Evolutionary conservation across 2,329 filamentous ascomycete species (phyloP).

Genomic region (Talaromyces verruculosus): DNA sequence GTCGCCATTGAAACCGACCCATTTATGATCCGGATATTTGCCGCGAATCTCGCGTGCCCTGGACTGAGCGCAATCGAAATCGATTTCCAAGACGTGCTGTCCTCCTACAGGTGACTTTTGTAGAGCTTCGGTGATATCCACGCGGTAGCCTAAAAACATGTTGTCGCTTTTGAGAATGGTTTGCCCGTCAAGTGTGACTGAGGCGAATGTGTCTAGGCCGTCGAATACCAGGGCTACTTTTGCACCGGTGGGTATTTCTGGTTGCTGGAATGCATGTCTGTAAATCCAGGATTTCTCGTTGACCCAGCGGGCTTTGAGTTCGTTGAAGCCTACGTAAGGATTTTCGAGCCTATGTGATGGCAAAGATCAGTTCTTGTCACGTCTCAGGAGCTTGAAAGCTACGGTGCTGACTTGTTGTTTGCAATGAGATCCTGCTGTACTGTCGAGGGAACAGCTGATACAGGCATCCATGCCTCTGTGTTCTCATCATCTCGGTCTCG

Average conservation of each 20-base stretch:
- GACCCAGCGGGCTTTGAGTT: slow-evolving; percentile 34
- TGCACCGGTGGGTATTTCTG: slow-evolving; percentile 10
- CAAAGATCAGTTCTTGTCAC: neutral
- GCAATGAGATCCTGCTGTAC: slow-evolving; percentile 34
- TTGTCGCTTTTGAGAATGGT: slow-evolving; percentile 70
- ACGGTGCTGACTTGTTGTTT: slow-evolving; percentile 23
- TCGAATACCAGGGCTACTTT: slow-evolving; percentile 65
- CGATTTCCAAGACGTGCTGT: slow-evolving; percentile 48
- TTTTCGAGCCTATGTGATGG: slow-evolving; percentile 25
- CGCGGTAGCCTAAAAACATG: slow-evolving; percentile 73
- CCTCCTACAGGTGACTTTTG: slow-evolving; percentile 30
- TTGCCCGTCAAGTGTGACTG: slow-evolving; percentile 66
- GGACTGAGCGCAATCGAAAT: slow-evolving; percentile 51
- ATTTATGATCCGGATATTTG: slow-evolving; percentile 48
- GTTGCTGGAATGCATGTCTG: slow-evolving; percentile 1
- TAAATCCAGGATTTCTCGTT: slow-evolving; percentile 33
- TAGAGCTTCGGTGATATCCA: slow-evolving; percentile 62
- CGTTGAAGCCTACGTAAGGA: slow-evolving; percentile 33
- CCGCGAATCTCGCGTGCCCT: slow-evolving; percentile 45
- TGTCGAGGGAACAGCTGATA: slow-evolving; percentile 33
- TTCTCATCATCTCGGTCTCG: slow-evolving; percentile 23
- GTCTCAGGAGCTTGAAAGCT: too few species aligned
- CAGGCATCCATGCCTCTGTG: slow-evolving; percentile 31
- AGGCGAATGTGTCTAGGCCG: slow-evolving; percentile 77
- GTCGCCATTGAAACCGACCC: slow-evolving; percentile 50